Evolutionary conservation across 306 rosid species (phyloP).

Genomic region (Medicago truncatula): DNA sequence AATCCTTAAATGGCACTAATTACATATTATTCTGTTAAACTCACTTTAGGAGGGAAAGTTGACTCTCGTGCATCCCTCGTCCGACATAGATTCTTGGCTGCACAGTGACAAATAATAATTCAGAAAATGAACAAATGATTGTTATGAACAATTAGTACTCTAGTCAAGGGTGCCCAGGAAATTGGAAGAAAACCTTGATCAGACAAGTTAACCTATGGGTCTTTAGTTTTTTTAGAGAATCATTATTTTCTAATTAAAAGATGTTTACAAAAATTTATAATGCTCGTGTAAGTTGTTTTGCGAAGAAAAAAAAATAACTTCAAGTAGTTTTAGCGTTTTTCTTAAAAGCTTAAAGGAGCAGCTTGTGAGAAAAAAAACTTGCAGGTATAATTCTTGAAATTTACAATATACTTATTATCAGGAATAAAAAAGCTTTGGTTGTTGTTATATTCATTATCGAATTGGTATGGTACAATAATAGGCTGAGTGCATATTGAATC

Average conservation of each 20-base stretch:
- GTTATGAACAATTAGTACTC: constrained; percentile 6
- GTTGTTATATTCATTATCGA: neutral
- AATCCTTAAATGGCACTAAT: constrained; percentile 27
- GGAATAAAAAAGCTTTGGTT: constrained; percentile 2
- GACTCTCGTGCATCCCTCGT: constrained; percentile 99
- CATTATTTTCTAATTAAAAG: neutral
- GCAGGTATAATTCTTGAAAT: constrained; percentile 16
- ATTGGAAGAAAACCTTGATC: constrained; percentile 33
- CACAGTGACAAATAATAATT: constrained; percentile 42
- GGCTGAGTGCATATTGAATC: constrained; percentile 11
- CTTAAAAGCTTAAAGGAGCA: neutral
- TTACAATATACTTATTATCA: neutral
- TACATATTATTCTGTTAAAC: constrained; percentile 44
- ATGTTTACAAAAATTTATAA: neutral
- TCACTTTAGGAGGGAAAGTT: constrained; percentile 87
- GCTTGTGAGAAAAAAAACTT: neutral
- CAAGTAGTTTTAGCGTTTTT: neutral
- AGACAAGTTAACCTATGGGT: constrained; percentile 11
- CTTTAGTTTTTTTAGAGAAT: neutral
- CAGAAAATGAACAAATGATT: constrained; percentile 31
- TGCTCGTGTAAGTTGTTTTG: neutral
- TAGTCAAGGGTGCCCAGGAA: neutral
- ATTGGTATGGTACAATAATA: neutral
- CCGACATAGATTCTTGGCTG: constrained; percentile 96
- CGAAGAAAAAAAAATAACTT: neutral